Base-by-base conservation (phyloP, 495 filamentous ascomycete genomes). In the Xylaria castorea region DNA sequence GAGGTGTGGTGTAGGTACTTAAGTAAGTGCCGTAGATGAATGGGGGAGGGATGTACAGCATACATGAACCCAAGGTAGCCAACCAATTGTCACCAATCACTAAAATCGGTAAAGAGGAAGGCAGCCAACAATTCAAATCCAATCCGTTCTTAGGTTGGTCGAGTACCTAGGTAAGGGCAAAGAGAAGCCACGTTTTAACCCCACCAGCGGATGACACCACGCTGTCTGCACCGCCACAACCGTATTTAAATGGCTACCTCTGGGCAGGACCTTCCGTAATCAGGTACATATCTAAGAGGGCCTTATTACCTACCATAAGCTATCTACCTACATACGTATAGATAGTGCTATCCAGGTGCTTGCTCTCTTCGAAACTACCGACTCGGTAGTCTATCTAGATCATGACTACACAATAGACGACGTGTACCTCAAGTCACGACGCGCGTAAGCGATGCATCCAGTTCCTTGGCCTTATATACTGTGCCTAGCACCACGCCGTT, bases 111-210 rank as follows among this genome's bases (percentile, higher is more conserved):
- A 69, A 70, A 27, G 55, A 61, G 36, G 32, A 51, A 69, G 53
- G 38, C 53, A 48, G 40, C 68, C 58, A 63, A 71, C 40, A 71
- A 71, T 71, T 46, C 55, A 50, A 69, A 60, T 51, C 46, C 44
- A n/a, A n/a, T 40, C 30, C 36, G 25, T 46, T 42, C 38, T 42
- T 1, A 2, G 38, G 12, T 42, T 32, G 3, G 42, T 66, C 38
- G 14, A 32, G 38, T n/a, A n/a, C n/a, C n/a, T n/a, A n/a, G n/a
- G n/a, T n/a, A 25, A 69, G 22, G 36, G 40, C 16, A 27, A 22
- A 30, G 53, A 61, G 5, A 61, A 69, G 67, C 67, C 67, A 69
- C 67, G 66, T 57, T 57, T 68, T 68, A 57, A 55, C 48, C 67
- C 67, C 51, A 68, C 66, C 50, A 57, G 32, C 48, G 36, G 34